Base-by-base conservation (phyloP, 192 early-diverging fungal species). In the Podila clonocystis region DNA sequence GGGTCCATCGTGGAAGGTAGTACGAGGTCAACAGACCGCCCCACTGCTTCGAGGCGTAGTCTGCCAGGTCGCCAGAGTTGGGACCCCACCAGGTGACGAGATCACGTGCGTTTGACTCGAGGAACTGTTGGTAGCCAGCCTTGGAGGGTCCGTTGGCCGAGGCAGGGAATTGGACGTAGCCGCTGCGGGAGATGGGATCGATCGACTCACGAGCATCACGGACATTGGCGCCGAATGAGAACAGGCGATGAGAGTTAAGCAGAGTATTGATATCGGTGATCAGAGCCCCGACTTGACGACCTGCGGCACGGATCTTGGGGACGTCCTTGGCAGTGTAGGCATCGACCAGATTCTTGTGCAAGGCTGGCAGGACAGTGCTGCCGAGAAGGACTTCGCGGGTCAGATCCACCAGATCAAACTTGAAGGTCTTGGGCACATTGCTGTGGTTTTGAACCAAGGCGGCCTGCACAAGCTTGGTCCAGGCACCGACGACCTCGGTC, bases 51-150 rank as follows among this genome's bases (percentile, higher is more conserved):
- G 70, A 80, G 1, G 67, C 77, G 41, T 68, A 72, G 31, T 79
- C 70, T 15, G 52, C 38, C n/a, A 76, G 31, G 8, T 50, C 57
- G n/a, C 48, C 60, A 4, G 49, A 26, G 4, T 45, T 38, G 7
- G 77, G 77, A 7, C 71, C 77, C 77, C 77, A 73, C 77, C 77
- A 80, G 13, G 77, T 73, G 17, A 80, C 62, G 9, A 73, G 20
- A 66, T 80, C 52, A 55, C 77, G 77, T 15, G 55, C 70, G 31
- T 80, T 80, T 7, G 77, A 80, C 58, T 80, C 71, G 70, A 80
- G 57, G 49, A 80, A 80, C 29, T 73, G 77, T 11, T 63, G 62
- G 57, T 73, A 80, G 4, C 67, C 66, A 4, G 45, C 67, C 45
- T 68, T 64, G 29, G 59, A 63, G 7, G 69, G 74, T 13, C 50